Evolutionary conservation across 768 basidiomycete genomes (phyloP), one percentile per base, ranked within the genome.

Genomic region (Lentinula sp.): DNA sequence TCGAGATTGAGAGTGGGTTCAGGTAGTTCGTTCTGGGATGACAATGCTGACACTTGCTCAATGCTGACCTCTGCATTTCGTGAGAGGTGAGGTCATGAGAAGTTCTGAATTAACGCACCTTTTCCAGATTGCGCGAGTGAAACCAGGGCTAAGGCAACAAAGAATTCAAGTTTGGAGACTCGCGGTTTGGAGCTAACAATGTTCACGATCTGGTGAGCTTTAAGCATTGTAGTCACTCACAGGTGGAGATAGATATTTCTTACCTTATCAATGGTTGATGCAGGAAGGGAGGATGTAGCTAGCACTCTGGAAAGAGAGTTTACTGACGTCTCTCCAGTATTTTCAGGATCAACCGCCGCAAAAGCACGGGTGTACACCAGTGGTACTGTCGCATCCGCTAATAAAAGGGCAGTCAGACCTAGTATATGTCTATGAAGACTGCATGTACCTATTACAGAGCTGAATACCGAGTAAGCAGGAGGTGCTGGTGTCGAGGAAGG

Each of bases 151-250:
- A 98, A 74, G 9, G 93, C 91, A 10, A 95, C 91, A 70, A 91
- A 95, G 77, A 96, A 95, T 69, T 98, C 95, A 60, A 88, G 84
- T 65, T 86, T 91, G 7, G 92, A 91, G 40, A 98, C 89, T 55
- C 87, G 81, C 48, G 90, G 81, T 61, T 82, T 82, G 37, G 88
- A 87, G 73, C 90, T 91, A 57, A 94, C 93, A 21, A 95, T 78
- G 72, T 90, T 93, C 60, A 97, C 89, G 66, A 98, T 95, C 93
- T 95, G 65, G n/a, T 39, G 34, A 39, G 6, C 37, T 23, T 23
- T 51, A 15, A 1, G 16, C 15, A 42, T 28, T 18, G 28, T 28
- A 28, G 28, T 42, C 6, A 31, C 40, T 13, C 50, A 35, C 31
- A 28, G 28, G 59, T 32, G 39, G 40, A 54, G 61, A 59, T 40